These are phyloP conservation scores for Monosporascus sp. DNA, from an alignment of 2,329 filamentous ascomycete species.

Conservation along the genomic window DNA sequence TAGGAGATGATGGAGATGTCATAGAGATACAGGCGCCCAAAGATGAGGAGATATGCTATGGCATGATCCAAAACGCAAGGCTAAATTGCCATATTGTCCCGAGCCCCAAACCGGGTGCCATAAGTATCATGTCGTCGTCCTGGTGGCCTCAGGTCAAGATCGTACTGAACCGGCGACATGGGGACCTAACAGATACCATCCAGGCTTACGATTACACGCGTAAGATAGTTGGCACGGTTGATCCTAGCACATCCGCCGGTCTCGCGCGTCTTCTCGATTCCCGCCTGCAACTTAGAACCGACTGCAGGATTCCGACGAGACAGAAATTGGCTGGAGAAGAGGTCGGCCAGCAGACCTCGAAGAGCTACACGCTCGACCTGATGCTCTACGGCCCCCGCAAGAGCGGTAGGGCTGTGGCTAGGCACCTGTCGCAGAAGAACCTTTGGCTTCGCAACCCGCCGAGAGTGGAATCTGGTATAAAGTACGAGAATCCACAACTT, in stretches of 20 bases:
- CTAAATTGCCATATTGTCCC: constrained; percentile 67
- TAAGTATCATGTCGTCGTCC: constrained; percentile 50
- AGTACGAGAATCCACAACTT: constrained; percentile 73
- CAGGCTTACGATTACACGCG: constrained; percentile 69
- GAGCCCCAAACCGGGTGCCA: constrained; percentile 58
- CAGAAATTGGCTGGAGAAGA: constrained; percentile 59
- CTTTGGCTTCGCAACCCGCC: constrained; percentile 64
- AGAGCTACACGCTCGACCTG: constrained; percentile 60
- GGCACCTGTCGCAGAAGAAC: constrained; percentile 59
- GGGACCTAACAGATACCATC: constrained; percentile 56
- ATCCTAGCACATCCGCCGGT: constrained; percentile 59
- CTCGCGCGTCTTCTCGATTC: constrained; percentile 71
- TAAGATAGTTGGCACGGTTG: constrained; percentile 71
- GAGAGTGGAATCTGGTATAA: constrained; percentile 61
- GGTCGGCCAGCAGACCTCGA: constrained; percentile 58
- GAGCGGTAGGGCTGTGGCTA: constrained; percentile 61
- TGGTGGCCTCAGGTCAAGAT: constrained; percentile 75
- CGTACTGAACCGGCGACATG: constrained; percentile 55
- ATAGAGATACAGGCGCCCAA: constrained; percentile 54
- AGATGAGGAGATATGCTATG: constrained; percentile 74
- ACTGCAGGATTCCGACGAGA: constrained; percentile 65
- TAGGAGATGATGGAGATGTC: constrained; percentile 52
- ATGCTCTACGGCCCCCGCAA: constrained; percentile 75
- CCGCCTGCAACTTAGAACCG: constrained; percentile 61
- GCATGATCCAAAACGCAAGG: constrained; percentile 64